Conservation (phyloP, 2,329 filamentous ascomycete genomes). For the Bimuria novae-zelandiae region DNA sequence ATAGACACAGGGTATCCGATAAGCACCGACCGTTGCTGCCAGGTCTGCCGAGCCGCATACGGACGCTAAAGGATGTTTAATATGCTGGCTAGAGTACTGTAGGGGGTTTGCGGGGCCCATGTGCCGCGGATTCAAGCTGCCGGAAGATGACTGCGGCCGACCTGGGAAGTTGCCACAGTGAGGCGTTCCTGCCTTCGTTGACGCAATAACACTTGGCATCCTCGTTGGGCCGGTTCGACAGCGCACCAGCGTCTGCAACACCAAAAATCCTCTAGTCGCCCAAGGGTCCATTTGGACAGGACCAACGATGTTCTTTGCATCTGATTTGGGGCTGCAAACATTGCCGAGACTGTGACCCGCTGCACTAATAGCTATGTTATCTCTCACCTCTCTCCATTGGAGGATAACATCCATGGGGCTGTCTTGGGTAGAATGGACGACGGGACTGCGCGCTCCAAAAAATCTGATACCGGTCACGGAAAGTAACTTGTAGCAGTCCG, state of each 20-base stretch:
- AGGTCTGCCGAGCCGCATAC: conserved; percentile 10
- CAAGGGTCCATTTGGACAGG: background rate
- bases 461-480: no score
- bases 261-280: background rate
- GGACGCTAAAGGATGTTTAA: conserved; percentile 4
- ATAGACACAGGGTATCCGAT: conserved; percentile 23
- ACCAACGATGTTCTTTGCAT: background rate
- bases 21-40: conserved; percentile 13
- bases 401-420: no score
- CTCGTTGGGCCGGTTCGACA: conserved; percentile 3
- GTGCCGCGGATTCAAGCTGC: background rate
- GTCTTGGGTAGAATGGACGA: no score
- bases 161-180: conserved; percentile 4
- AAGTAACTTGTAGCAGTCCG: no score
- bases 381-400: no score
- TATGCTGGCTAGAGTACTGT: background rate
- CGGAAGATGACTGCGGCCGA: background rate
- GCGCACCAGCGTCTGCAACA: background rate
- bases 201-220: conserved; percentile 21
- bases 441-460: no score
- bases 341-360: background rate
- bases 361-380: no score
- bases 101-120: background rate
- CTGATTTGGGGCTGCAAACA: background rate
- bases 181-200: conserved; percentile 13